Evolutionary conservation across 495 filamentous ascomycete species (phyloP).

Genomic region (Oleoguttula mirabilis): DNA sequence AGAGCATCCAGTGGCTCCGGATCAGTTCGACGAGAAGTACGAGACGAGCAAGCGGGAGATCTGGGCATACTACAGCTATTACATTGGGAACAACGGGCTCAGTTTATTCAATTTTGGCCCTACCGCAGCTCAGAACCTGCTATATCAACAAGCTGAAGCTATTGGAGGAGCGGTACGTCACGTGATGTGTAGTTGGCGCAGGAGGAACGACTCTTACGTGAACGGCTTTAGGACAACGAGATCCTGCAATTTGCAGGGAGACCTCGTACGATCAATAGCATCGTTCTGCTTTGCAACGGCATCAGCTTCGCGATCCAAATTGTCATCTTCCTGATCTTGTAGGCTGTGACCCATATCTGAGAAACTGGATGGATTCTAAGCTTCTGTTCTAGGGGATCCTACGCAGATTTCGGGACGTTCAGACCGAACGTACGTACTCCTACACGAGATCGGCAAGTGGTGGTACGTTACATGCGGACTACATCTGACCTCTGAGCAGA

Average conservation of each 20-base stretch:
- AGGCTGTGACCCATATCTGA: no score
- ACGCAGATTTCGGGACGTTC: slow-evolving; percentile 51
- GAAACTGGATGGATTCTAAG: no score
- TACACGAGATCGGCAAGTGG: no score
- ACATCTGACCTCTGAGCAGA: no score
- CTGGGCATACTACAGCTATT: slow-evolving; percentile 56
- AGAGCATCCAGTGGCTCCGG: slow-evolving; percentile 32
- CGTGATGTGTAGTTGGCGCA: no score
- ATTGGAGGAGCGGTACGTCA: slow-evolving; percentile 26
- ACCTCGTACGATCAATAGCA: slow-evolving; percentile 44
- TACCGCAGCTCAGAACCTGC: slow-evolving; percentile 52
- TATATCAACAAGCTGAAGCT: slow-evolving; percentile 40
- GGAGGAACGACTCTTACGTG: no score
- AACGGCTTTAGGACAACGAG: no score
- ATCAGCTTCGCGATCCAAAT: slow-evolving; percentile 54
- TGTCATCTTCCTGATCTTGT: slow-evolving; percentile 45
- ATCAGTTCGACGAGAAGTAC: slow-evolving; percentile 39
- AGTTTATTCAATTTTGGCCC: slow-evolving; percentile 59
- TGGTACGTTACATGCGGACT: no score
- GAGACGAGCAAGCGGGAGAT: slow-evolving; percentile 47
- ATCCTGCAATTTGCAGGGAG: slow-evolving; percentile 41
- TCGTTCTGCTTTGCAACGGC: slow-evolving; percentile 50
- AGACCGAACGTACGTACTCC: no score
- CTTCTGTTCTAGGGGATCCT: no score
- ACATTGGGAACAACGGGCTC: slow-evolving; percentile 56